phyloP scores from a whole-genome alignment of 805 yeast genomes.

The Barnettozyma sucrosica region DNA sequence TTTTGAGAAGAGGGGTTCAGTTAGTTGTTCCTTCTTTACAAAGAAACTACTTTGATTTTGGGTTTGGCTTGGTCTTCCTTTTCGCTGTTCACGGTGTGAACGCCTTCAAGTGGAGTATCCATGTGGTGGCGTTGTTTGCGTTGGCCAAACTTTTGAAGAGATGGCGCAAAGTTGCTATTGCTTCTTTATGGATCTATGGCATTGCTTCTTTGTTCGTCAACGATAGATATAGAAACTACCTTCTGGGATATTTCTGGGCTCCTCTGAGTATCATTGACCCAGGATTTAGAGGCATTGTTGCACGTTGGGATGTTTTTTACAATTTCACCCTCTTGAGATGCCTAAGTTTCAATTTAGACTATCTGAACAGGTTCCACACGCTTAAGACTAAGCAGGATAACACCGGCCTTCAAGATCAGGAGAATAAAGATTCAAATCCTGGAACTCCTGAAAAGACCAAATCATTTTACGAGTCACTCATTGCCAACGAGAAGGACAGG shows the following conservation, averaged over 20 bases:
- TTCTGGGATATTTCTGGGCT: conserved; percentile 38
- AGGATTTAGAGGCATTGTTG: conserved; percentile 66
- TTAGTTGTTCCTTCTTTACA: conserved; percentile 23
- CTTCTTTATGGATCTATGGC: conserved; percentile 71
- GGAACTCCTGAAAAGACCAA: conserved; percentile 15
- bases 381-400: conserved; percentile 15
- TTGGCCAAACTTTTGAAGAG: conserved; percentile 37
- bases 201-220: conserved; percentile 73
- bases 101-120: conserved; percentile 51
- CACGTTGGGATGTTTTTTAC: conserved; percentile 94
- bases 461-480: conserved; percentile 11
- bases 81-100: conserved; percentile 79
- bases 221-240: conserved; percentile 53
- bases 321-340: conserved; percentile 83
- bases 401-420: conserved; percentile 15
- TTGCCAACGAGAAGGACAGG: conserved; percentile 56
- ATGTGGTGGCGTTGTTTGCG: conserved; percentile 47
- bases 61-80: conserved; percentile 64
- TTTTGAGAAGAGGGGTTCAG: conserved; percentile 36
- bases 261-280: conserved; percentile 49
- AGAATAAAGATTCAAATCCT: conserved; percentile 19
- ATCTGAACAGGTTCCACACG: conserved; percentile 36
- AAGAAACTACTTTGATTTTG: conserved; percentile 64
- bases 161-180: conserved; percentile 34
- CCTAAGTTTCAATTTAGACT: conserved; percentile 80